phyloP scores from a whole-genome alignment of 148 eudicot species.

The Drosera capensis region DNA sequence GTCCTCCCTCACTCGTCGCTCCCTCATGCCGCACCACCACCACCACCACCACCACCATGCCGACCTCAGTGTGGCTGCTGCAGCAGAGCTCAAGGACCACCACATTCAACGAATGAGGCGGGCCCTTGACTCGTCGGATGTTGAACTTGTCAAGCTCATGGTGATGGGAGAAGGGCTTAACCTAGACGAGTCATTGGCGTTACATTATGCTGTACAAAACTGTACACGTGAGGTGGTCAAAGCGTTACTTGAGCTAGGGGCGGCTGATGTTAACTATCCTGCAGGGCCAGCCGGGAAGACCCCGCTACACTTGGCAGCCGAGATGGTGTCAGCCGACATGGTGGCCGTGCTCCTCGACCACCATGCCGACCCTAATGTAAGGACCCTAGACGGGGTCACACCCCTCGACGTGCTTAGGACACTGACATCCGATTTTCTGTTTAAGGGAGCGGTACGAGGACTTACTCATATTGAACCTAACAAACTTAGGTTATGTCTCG shows the following conservation, averaged over 20 bases:
- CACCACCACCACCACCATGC: constrained; percentile 39
- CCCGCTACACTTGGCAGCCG: constrained; percentile 85
- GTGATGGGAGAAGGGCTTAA: constrained; percentile 95
- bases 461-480: constrained; percentile 80
- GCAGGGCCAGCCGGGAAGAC: constrained; percentile 75
- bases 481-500: constrained; percentile 76
- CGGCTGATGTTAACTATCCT: constrained; percentile 74
- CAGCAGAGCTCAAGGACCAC: constrained; percentile 44
- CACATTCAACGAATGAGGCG: constrained; percentile 80
- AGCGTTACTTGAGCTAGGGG: constrained; percentile 76
- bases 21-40: constrained; percentile 22
- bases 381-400: constrained; percentile 68
- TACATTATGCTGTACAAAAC: constrained; percentile 75
- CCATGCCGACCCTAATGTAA: constrained; percentile 82
- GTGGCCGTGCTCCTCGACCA: constrained; percentile 90
- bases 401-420: constrained; percentile 69
- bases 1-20: constrained; percentile 37
- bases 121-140: constrained; percentile 85
- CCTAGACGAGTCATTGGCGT: constrained; percentile 70
- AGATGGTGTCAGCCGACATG: constrained; percentile 97
- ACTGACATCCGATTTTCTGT: constrained; percentile 78
- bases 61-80: constrained; percentile 5
- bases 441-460: constrained; percentile 88
- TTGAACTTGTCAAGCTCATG: constrained; percentile 90
- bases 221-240: constrained; percentile 86